Base-by-base conservation (phyloP, 2,329 filamentous ascomycete genomes). In the Pseudopyricularia cyperi region DNA sequence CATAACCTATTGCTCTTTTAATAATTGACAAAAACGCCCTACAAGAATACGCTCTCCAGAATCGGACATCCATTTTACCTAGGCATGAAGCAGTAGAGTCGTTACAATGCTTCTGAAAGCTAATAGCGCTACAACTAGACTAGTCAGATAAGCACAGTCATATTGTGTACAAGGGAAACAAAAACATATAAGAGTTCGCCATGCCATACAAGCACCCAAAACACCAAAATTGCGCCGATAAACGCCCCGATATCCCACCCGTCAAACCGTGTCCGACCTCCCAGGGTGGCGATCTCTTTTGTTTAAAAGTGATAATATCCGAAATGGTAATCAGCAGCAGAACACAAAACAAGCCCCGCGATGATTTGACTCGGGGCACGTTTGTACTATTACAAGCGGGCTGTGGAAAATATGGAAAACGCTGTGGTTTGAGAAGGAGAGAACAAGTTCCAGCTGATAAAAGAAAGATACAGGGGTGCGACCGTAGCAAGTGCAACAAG, bases 371-470 rank as follows among this genome's bases (percentile, higher is more conserved):
- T n/a, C 22, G 17, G 37, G 37, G n/a, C 22, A 7, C 22, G 37
- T 19, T 42, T 42, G 37, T 14, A 19, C 37, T 42, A 19, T 11
- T 22, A 19, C 17, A 42, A 19, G 37, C 37, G 19, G 19, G 37
- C 17, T 42, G 37, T 11, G 49, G 28, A 33, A 15, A 44, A 49
- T 50, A 52, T 26, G 42, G 51, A 53, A 17, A 48, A 50, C 30
- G 37, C 22, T 12, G 17, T 42, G 6, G 19, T 42, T 42, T 19
- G 19, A 19, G 17, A 42, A 42, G 19, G 19, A 37, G 9, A 37
- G 14, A 42, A n/a, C 9, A 3, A 42, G 8, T 42, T 14, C 37
- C 17, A 42, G n/a, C 35, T 19, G 5, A 37, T 37, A 19, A 19
- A 22, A 19, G 17, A 42, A 42, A 42, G 32, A 7, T 33, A 33